Evolutionary conservation across 2,329 filamentous ascomycete species (phyloP), one percentile per base, ranked within the genome.

Genomic region (Onygenales sp.): DNA sequence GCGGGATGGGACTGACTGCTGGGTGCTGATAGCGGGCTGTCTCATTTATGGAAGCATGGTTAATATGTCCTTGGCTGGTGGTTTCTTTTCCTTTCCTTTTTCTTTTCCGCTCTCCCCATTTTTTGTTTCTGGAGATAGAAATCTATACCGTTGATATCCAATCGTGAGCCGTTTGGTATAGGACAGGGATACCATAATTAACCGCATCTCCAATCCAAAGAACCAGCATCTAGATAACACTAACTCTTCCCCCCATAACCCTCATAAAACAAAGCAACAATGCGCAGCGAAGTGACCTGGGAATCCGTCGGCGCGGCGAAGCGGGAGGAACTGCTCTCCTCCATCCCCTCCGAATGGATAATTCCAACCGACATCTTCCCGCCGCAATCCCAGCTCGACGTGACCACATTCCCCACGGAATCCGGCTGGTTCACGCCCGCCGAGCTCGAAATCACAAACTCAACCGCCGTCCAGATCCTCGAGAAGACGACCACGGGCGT

Each of bases 291-390:
- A 43, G 57, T 57, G 7, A 14, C 49, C 35, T 72, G 70, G 53
- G 50, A 65, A 9, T 52, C 59, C 17, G 66, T 74, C 36, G 66
- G 69, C 14, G 59, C 64, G 13, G 63, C 65, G 17, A 75, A 75
- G 58, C 70, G 71, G 54, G 61, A 62, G n/a, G 62, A 69, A 7
- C 61, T 72, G 17, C 61, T 64, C 38, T 58, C 67, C 21, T 62
- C 63, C 14, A 73, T 74, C 38, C 71, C 72, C 2, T 35, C 62
- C 1, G 63, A 71, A 68, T 74, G 71, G 72, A 60, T 61, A 33
- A 61, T 74, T 7, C 61, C 67, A 14, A 49, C 46, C 10, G 45
- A 53, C 10, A 54, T 57, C 46, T 43, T 55, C 14, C 57, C 57
- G 9, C 54, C 55, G 7, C 47, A 51, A 27, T 53, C 54, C 7